Conservation (phyloP, 129 eudicot species). For the Saussurea involucrata region DNA sequence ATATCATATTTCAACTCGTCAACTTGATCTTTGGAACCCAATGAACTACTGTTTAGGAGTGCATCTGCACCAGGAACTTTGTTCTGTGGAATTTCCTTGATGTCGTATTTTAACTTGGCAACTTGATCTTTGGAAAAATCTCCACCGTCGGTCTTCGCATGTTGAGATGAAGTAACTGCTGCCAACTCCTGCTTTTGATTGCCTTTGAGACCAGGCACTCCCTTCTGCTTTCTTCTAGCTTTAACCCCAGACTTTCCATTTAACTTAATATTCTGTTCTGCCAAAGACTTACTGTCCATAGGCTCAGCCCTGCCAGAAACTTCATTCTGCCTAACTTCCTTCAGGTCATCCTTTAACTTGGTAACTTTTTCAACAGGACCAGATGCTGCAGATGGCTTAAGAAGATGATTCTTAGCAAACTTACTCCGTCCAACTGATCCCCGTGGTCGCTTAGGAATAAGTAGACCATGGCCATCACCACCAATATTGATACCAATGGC, state of each 20-base stretch:
- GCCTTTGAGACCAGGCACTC: constrained; percentile 1
- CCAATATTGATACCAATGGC: constrained; percentile 35
- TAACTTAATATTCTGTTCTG: constrained; percentile 26
- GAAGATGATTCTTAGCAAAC: constrained; percentile 21
- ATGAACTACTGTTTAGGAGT: neutral
- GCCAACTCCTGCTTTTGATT: constrained; percentile 9
- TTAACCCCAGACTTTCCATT: constrained; percentile 20
- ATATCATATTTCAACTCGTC: constrained; percentile 12
- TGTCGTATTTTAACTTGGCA: constrained; percentile 16
- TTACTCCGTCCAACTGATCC: constrained; percentile 60
- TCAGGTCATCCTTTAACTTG: constrained; percentile 22
- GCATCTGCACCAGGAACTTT: constrained; percentile 5
- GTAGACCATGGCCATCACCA: constrained; percentile 31
- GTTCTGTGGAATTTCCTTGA: constrained; percentile 11
- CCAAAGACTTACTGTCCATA: neutral
- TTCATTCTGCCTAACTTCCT: constrained; percentile 12
- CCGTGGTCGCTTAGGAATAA: constrained; percentile 70
- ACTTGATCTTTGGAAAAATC: constrained; percentile 23
- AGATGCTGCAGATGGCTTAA: constrained; percentile 23
- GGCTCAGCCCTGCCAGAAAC: constrained; percentile 19
- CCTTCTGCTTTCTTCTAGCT: constrained; percentile 10
- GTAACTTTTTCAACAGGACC: constrained; percentile 33
- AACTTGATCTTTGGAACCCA: constrained; percentile 15
- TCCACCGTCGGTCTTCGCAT: constrained; percentile 1
- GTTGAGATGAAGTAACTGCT: neutral